phyloP scores from a whole-genome alignment of 352 stramenopile genomes.

The Pythium coloratum region DNA sequence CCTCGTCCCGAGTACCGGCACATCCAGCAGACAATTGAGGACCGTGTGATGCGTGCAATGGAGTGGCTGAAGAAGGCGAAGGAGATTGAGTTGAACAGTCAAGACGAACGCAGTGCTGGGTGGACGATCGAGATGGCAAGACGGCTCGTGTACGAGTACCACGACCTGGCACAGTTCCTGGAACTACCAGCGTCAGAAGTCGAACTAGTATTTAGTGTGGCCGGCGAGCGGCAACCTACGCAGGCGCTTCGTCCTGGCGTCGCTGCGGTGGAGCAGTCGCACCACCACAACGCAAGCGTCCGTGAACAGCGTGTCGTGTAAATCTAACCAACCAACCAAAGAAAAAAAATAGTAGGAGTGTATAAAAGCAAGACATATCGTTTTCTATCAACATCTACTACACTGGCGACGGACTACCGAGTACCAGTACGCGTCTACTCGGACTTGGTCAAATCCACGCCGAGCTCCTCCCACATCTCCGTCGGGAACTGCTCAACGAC shows the following conservation, averaged over 20 bases:
- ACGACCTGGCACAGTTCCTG: conserved; percentile 65
- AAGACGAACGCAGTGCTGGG: conserved; percentile 43
- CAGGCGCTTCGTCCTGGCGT: conserved; percentile 2
- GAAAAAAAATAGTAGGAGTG: neutral
- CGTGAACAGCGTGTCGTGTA: conserved; percentile 24
- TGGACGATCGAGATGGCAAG: conserved; percentile 61
- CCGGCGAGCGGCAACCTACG: conserved; percentile 18
- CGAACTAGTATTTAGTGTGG: conserved; percentile 52
- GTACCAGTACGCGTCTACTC: neutral
- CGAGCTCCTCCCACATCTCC: conserved; percentile 61
- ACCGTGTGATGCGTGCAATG: conserved; percentile 59
- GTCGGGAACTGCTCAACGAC: conserved; percentile 64
- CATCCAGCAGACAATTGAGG: conserved; percentile 73
- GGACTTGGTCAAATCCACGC: conserved; percentile 10
- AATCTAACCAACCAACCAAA: neutral
- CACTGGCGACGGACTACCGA: neutral
- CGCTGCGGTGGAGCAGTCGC: neutral
- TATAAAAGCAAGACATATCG: neutral
- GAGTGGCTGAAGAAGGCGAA: conserved; percentile 70
- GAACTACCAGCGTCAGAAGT: conserved; percentile 66
- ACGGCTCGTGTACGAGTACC: conserved; percentile 42
- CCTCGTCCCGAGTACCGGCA: conserved; percentile 63
- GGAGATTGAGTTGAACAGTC: conserved; percentile 30
- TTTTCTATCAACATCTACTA: neutral
- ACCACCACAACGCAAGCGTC: conserved; percentile 6